phyloP scores from a whole-genome alignment of 2,329 filamentous ascomycete genomes.

The Ilyonectria destructans region DNA sequence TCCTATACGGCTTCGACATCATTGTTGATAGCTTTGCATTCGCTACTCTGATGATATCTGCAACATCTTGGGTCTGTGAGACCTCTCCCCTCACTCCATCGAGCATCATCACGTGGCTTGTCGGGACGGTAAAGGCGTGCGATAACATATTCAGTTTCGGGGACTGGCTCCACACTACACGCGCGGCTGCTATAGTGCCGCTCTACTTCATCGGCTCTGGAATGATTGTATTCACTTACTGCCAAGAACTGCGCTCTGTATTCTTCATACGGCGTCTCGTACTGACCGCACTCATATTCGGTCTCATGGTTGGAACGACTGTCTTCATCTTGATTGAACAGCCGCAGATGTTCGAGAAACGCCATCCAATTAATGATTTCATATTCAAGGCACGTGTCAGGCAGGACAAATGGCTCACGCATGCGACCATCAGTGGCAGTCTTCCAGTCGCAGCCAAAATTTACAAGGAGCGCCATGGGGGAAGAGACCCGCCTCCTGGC shows the following conservation, averaged over 20 bases:
- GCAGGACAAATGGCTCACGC: conserved; percentile 66
- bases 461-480: conserved; percentile 70
- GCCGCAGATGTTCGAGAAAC: conserved; percentile 47
- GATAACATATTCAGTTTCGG: conserved; percentile 58
- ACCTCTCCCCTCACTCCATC: conserved; percentile 61
- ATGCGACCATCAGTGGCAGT: conserved; percentile 64
- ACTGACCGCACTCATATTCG: conserved; percentile 58
- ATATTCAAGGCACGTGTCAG: conserved; percentile 66
- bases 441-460: conserved; percentile 63
- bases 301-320: conserved; percentile 56
- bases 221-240: conserved; percentile 62
- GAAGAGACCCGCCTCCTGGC: conserved; percentile 81
- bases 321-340: conserved; percentile 56
- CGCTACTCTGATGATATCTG: conserved; percentile 61
- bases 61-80: conserved; percentile 64
- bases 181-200: conserved; percentile 55
- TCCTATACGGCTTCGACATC: conserved; percentile 66
- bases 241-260: conserved; percentile 61
- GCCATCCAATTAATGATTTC: conserved; percentile 66
- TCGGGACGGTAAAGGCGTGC: conserved; percentile 57
- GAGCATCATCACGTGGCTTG: conserved; percentile 61
- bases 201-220: conserved; percentile 60
- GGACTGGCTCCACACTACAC: conserved; percentile 63
- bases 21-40: conserved; percentile 65
- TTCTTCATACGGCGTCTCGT: conserved; percentile 61